phyloP scores from a whole-genome alignment of 805 yeast genomes.

The Saturnispora quitensis region DNA sequence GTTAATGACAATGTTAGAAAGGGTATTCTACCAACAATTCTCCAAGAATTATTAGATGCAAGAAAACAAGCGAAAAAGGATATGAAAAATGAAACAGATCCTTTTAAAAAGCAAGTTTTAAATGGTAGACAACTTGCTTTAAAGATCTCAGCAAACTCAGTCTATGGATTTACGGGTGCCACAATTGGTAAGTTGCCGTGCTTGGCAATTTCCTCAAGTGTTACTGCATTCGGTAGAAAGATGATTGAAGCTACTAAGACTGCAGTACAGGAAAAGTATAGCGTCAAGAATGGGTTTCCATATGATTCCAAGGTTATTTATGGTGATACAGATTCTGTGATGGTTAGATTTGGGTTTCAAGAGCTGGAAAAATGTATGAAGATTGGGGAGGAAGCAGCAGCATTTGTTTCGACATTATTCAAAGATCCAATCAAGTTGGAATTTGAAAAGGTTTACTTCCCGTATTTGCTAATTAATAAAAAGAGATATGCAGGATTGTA shows the following conservation, averaged over 20 bases:
- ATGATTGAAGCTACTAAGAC: conserved; percentile 92
- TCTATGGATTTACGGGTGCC: conserved; percentile 98
- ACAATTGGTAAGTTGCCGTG: conserved; percentile 96
- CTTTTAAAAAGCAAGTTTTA: conserved; percentile 84
- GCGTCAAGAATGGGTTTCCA: conserved; percentile 72
- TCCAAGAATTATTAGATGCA: conserved; percentile 80
- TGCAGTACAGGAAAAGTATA: conserved; percentile 73
- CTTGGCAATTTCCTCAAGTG: conserved; percentile 90
- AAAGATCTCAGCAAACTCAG: conserved; percentile 95
- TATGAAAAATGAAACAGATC: conserved; percentile 86
- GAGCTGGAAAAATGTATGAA: conserved; percentile 82
- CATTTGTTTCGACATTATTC: conserved; percentile 68
- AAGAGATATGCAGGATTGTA: conserved; percentile 95
- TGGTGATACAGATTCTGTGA: conserved; percentile 99
- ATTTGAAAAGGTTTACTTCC: conserved; percentile 93
- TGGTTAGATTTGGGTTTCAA: conserved; percentile 89
- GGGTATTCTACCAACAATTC: conserved; percentile 87
- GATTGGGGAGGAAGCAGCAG: conserved; percentile 92
- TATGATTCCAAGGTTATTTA: conserved; percentile 86
- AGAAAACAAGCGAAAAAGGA: conserved; percentile 91
- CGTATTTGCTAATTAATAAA: conserved; percentile 87
- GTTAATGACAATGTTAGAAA: conserved; percentile 60
- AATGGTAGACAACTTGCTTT: conserved; percentile 97
- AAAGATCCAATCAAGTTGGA: conserved; percentile 85
- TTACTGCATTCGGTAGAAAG: conserved; percentile 90